These are phyloP conservation scores for Schizothecium vesticola DNA, from an alignment of 495 filamentous ascomycete genomes.

Conservation along the genomic window DNA sequence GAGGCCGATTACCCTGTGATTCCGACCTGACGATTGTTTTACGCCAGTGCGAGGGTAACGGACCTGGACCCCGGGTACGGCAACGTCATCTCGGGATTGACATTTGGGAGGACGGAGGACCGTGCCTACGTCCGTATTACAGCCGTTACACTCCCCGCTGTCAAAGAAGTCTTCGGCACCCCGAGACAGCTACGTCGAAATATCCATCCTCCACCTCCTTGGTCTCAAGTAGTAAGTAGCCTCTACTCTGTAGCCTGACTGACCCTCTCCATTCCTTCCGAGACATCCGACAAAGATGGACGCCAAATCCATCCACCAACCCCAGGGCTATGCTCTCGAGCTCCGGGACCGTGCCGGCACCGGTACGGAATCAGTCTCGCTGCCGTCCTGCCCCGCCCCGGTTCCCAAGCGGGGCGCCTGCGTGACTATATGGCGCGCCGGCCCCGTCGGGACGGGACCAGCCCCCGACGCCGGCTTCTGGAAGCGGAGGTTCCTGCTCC, in stretches of 20 bases:
- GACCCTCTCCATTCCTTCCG: neutral
- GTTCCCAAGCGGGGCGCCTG: neutral
- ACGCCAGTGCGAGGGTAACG: neutral
- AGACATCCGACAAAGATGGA: neutral
- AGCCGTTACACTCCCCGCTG: neutral
- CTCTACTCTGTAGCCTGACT: neutral
- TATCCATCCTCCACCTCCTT: neutral
- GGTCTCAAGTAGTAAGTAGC: neutral
- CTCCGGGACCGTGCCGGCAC: neutral
- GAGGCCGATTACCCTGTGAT: neutral
- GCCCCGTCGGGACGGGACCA: neutral
- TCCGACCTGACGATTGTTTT: neutral
- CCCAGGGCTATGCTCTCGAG: neutral
- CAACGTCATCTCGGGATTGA: neutral
- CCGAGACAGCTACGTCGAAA: neutral
- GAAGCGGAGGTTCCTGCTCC: neutral
- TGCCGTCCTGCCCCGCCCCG: neutral
- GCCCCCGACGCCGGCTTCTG: neutral
- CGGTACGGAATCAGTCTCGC: neutral
- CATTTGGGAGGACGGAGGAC: neutral
- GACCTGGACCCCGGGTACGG: neutral
- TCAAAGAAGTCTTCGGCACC: neutral
- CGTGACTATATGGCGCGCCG: neutral
- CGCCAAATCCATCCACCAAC: neutral
- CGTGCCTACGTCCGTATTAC: neutral